Evolutionary conservation across 1,284 basidiomycete species (phyloP).

Genomic region (Coniferiporia sulphurascens): DNA sequence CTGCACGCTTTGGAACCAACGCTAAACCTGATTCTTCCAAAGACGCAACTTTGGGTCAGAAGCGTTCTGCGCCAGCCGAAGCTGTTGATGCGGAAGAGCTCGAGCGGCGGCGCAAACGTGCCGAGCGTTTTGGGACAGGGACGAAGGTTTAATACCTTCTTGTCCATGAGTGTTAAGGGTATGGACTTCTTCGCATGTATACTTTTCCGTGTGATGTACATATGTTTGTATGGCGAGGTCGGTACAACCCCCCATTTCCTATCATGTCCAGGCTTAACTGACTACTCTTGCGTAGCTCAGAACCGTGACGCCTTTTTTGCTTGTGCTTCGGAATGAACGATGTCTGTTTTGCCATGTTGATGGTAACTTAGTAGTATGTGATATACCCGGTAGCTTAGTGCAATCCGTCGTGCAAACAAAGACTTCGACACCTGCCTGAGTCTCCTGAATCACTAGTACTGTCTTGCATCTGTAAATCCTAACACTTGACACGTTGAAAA

Average conservation of each 20-base stretch:
- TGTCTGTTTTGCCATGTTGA: neutral
- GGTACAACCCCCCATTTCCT: neutral
- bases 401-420: too few relatives aligned
- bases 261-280: neutral
- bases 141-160: slow-evolving; percentile 3
- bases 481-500: too few relatives aligned
- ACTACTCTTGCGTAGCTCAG: neutral
- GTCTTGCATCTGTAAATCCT: too few relatives aligned
- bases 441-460: too few relatives aligned
- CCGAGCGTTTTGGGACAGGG: slow-evolving; percentile 49
- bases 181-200: neutral
- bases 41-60: slow-evolving; percentile 27
- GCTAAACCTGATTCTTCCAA: slow-evolving; percentile 12
- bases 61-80: slow-evolving; percentile 39
- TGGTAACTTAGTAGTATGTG: too few relatives aligned
- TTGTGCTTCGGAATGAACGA: neutral
- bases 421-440: too few relatives aligned
- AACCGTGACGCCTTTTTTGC: neutral
- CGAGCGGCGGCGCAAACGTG: slow-evolving; percentile 54
- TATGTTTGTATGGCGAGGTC: neutral
- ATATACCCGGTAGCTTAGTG: too few relatives aligned
- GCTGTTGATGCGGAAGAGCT: slow-evolving; percentile 51
- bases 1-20: slow-evolving; percentile 46
- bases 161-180: neutral
- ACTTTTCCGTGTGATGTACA: neutral